Percentiles rank a stretch among this genome's conserved stretches.
phyloP scores from a whole-genome alignment of 371 early-diverging fungal genomes.

The Capniomyces stellatus region DNA sequence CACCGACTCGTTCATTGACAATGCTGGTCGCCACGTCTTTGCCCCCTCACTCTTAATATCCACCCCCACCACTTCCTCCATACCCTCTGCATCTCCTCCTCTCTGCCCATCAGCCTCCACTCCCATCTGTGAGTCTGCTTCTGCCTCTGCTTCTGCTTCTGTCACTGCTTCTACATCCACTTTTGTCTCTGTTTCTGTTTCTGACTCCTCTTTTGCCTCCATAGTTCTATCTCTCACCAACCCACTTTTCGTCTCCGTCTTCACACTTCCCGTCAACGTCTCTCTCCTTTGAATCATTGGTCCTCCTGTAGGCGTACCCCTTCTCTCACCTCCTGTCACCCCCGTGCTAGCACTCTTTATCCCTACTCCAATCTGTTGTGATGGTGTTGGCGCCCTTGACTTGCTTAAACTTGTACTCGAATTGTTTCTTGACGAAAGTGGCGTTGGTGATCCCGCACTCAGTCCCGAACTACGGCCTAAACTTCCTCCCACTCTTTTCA shows the following conservation, averaged over 20 bases:
- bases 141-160: neutral
- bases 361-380: no score
- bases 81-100: neutral
- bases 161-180: neutral
- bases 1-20: slow-evolving; percentile 17
- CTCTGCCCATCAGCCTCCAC: neutral
- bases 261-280: neutral
- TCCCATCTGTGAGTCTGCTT: neutral
- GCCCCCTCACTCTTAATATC: neutral
- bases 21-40: slow-evolving; percentile 13
- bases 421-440: neutral
- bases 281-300: neutral
- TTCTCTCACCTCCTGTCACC: no score
- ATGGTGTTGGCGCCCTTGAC: neutral
- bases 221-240: neutral
- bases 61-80: neutral
- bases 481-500: neutral
- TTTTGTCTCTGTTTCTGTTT: neutral
- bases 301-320: no score
- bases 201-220: neutral
- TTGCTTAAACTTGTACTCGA: neutral
- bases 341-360: no score
- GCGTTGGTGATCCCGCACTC: neutral
- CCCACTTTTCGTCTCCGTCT: neutral
- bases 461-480: neutral